These are phyloP conservation scores for Aspergillus egyptiacus DNA, from an alignment of 495 filamentous ascomycete genomes.

Conservation along the genomic window DNA sequence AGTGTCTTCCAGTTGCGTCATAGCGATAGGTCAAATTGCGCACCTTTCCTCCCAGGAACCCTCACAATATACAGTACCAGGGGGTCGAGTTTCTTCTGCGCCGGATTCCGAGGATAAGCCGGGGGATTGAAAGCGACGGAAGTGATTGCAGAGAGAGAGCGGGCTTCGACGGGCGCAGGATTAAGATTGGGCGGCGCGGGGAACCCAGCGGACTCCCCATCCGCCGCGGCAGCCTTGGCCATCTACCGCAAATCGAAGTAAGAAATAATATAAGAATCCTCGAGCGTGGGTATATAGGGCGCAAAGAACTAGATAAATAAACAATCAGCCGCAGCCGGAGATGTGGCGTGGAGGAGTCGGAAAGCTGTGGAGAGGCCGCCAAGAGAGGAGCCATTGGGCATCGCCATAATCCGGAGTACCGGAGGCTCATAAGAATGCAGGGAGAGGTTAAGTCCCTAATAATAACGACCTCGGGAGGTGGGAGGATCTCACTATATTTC, in stretches of 20 bases:
- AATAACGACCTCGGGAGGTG: not conserved
- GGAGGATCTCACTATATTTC: not conserved
- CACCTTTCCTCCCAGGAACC: conserved; percentile 86
- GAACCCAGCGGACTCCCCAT: conserved; percentile 16
- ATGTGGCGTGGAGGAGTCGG: conserved; percentile 14
- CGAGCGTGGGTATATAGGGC: not conserved
- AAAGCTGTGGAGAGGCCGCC: conserved; percentile 15
- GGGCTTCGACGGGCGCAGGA: conserved; percentile 59
- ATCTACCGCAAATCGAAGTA: conserved; percentile 14
- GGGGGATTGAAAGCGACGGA: conserved; percentile 82
- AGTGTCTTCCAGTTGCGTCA: not conserved
- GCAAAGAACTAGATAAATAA: conserved; percentile 9
- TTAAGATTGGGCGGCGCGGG: conserved; percentile 28
- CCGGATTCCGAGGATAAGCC: conserved; percentile 69
- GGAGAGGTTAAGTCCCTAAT: not conserved
- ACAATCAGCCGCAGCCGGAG: conserved; percentile 4
- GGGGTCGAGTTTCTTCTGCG: conserved; percentile 55
- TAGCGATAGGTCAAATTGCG: conserved; percentile 21
- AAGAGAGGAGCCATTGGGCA: conserved; percentile 9
- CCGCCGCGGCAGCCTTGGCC: conserved; percentile 22
- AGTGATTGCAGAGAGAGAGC: conserved; percentile 74
- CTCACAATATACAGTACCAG: conserved; percentile 84
- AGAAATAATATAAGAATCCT: not conserved
- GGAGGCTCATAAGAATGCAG: not conserved
- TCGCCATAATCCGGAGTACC: not conserved